phyloP scores from a whole-genome alignment of 169 alveolate genomes.

The Plasmodium cynomolgi region DNA sequence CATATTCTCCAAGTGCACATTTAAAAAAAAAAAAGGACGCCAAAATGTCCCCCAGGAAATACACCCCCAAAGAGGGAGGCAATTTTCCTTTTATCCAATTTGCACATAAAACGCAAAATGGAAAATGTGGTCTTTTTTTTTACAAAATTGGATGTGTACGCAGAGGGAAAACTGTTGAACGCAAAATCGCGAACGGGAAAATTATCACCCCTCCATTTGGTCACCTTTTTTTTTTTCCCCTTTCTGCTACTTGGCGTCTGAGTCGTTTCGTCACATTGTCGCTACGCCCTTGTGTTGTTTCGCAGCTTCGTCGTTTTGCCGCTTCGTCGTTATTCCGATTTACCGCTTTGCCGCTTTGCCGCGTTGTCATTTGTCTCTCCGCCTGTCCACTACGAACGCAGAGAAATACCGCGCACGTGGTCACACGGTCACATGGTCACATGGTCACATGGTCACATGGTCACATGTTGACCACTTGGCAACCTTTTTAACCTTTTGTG shows the following conservation, averaged over 20 bases:
- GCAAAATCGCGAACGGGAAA: not conserved
- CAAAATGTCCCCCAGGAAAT: not conserved
- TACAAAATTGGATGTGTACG: not conserved
- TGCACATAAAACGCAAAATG: not conserved
- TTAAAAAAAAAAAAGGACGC: not conserved
- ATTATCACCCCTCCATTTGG: not conserved
- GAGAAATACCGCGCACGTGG: not conserved
- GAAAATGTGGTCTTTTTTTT: not conserved
- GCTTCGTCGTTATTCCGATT: not conserved
- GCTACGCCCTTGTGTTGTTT: not conserved
- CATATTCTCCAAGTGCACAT: not conserved
- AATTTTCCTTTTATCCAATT: not conserved
- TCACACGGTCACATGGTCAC: not conserved
- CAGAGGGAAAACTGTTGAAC: not conserved
- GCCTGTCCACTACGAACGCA: not conserved
- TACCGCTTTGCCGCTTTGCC: not conserved
- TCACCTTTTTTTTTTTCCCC: not conserved
- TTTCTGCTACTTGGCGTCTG: not conserved
- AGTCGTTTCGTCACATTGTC: not conserved
- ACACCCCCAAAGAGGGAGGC: not conserved
- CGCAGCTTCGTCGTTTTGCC: not conserved
- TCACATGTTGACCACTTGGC: not conserved
- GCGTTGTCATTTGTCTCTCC: not conserved
- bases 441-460: no score
- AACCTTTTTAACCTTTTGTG: not conserved